phyloP scores from a whole-genome alignment of 73 alveolate genomes.

The Tetrahymena thermophila region DNA sequence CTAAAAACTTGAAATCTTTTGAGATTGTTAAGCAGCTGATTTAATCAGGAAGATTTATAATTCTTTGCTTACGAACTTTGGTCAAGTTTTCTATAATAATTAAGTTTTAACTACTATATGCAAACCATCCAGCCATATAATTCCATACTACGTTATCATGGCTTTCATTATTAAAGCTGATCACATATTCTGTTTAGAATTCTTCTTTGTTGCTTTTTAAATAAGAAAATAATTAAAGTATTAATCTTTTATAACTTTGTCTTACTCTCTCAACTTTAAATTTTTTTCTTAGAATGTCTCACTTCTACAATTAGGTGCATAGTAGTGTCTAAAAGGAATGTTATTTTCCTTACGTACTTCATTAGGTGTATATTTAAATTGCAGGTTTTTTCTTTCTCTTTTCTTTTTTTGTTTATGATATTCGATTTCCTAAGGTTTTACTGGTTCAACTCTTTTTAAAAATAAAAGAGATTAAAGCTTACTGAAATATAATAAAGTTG shows the following conservation, averaged over 20 bases:
- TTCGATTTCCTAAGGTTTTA: not conserved
- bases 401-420: not conserved
- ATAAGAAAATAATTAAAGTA: not conserved
- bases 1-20: constrained; percentile 11
- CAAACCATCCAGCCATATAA: constrained; percentile 35
- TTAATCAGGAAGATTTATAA: constrained; percentile 2
- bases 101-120: constrained; percentile 11
- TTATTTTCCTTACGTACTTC: not conserved
- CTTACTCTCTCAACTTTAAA: not conserved
- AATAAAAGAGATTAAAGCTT: not conserved
- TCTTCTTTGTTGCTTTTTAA: not conserved
- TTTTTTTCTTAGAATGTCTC: not conserved
- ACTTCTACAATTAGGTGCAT: not conserved
- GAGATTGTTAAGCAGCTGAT: constrained; percentile 14
- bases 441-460: not conserved
- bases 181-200: not conserved
- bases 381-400: not conserved
- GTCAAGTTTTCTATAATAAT: constrained; percentile 13
- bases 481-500: not conserved
- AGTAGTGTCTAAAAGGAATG: not conserved
- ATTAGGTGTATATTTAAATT: not conserved
- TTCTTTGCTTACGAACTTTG: constrained; percentile 3
- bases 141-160: constrained; percentile 38
- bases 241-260: not conserved
- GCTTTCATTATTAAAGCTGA: constrained; percentile 29